Conservation (phyloP, 2,329 filamentous ascomycete species). For the Peltaster fructicola region DNA sequence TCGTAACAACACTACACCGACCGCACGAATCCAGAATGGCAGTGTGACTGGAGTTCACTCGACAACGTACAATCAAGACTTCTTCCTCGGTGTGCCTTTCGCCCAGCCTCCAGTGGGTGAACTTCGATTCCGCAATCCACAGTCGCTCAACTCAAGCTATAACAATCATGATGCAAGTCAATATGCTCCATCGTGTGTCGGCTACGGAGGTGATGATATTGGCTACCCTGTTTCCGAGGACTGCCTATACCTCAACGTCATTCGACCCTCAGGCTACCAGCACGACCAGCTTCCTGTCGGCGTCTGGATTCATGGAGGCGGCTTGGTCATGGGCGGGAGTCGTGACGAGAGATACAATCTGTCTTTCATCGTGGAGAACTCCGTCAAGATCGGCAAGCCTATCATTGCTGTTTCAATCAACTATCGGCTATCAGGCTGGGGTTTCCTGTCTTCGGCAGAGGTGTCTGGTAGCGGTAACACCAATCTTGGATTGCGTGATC, state of each 20-base stretch:
- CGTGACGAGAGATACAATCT: slow-evolving; percentile 44
- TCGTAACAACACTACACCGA: too few relatives aligned
- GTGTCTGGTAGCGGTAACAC: slow-evolving; percentile 37
- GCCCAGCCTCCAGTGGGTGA: slow-evolving; percentile 19
- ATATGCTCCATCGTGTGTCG: slow-evolving; percentile 26
- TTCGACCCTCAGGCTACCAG: slow-evolving; percentile 34
- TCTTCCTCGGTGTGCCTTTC: slow-evolving; percentile 27
- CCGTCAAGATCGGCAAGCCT: slow-evolving; percentile 25
- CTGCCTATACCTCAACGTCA: slow-evolving; percentile 44
- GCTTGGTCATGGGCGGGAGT: slow-evolving; percentile 32
- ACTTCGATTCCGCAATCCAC: slow-evolving; percentile 18
- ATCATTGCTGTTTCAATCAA: slow-evolving; percentile 43
- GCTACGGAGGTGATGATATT: slow-evolving; percentile 20
- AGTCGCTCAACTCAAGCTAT: slow-evolving; percentile 21
- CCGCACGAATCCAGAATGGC: slow-evolving; percentile 26
- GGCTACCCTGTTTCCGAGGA: slow-evolving; percentile 32
- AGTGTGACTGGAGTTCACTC: slow-evolving; percentile 23
- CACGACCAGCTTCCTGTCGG: slow-evolving; percentile 33
- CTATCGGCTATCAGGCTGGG: slow-evolving; percentile 49
- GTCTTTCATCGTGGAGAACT: slow-evolving; percentile 37
- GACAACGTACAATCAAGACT: slow-evolving; percentile 26
- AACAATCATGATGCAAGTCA: slow-evolving; percentile 22
- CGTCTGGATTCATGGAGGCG: slow-evolving; percentile 21
- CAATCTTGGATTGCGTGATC: slow-evolving; percentile 26
- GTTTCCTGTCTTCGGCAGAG: slow-evolving; percentile 45